phyloP scores from a whole-genome alignment of 106 monocot genomes.

The Apostasia ramifera region DNA sequence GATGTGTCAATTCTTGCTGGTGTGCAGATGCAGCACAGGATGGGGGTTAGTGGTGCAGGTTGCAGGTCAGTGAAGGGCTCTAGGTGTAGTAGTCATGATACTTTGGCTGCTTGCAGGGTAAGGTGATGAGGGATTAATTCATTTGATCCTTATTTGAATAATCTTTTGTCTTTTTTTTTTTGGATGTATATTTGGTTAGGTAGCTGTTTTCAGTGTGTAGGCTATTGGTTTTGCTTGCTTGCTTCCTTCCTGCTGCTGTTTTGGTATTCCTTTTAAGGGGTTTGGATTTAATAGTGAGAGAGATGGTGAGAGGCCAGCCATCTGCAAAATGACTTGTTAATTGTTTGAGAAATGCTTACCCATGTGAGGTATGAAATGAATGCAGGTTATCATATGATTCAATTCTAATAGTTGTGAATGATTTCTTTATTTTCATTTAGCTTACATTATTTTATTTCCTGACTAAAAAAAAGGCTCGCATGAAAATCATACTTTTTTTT shows the following conservation, averaged over 20 bases:
- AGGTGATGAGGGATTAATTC: conserved; percentile 20
- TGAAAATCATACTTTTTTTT: not conserved
- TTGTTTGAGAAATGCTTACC: not conserved
- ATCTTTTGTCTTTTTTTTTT: not conserved
- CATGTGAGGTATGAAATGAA: not conserved
- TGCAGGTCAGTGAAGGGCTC: conserved; percentile 31
- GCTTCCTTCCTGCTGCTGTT: no score
- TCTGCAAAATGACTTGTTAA: not conserved
- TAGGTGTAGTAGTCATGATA: conserved; percentile 22
- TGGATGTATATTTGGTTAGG: not conserved
- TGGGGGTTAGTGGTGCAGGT: conserved; percentile 15
- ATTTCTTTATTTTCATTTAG: no score
- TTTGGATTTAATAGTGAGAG: no score
- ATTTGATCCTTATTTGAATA: not conserved
- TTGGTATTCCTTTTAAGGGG: no score
- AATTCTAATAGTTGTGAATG: no score
- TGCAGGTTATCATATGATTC: no score
- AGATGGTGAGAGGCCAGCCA: no score
- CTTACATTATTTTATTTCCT: not conserved
- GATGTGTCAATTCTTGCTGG: conserved; percentile 18
- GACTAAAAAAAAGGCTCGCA: not conserved
- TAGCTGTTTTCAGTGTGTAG: not conserved
- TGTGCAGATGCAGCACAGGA: conserved; percentile 16
- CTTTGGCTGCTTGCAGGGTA: conserved; percentile 44
- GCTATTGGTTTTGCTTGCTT: no score